Evolutionary conservation across 2,329 filamentous ascomycete species (phyloP).

Genomic region (Davidsoniella eucalypti): DNA sequence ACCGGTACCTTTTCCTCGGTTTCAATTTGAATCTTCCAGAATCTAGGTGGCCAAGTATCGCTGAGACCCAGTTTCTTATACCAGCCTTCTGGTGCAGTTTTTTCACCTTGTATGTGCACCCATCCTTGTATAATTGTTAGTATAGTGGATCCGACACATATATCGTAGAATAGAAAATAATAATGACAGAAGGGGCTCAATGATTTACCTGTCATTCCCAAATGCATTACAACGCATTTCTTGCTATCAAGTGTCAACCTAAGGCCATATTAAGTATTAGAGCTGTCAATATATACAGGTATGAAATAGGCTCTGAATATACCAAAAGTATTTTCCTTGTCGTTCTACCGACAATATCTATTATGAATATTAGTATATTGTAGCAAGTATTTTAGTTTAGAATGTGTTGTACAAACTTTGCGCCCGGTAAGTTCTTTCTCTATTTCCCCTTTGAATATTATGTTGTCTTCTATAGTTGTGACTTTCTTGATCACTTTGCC

Average conservation of each 20-base stretch:
- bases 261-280: constrained; percentile 2
- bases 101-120: constrained; percentile 70
- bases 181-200: neutral
- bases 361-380: neutral
- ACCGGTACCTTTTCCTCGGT: constrained; percentile 37
- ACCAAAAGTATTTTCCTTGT: constrained; percentile 97
- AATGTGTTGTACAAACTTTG: too few species aligned
- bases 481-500: constrained; percentile 62
- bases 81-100: constrained; percentile 64
- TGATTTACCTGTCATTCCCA: constrained; percentile 50
- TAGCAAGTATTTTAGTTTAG: too few species aligned
- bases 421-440: constrained; percentile 22
- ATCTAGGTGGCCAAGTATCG: constrained; percentile 71
- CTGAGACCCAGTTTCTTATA: constrained; percentile 52
- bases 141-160: neutral
- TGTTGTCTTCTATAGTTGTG: constrained; percentile 59
- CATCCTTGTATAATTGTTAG: constrained; percentile 36
- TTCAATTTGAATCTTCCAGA: constrained; percentile 70
- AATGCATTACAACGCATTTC: constrained; percentile 79
- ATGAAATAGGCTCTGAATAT: neutral
- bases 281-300: neutral
- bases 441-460: constrained; percentile 67
- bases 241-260: constrained; percentile 46
- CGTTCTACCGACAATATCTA: constrained; percentile 55
- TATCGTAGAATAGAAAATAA: neutral